These are phyloP conservation scores for Bolboschoenoplectus hybrid DNA, from an alignment of 202 grass and related monocot genomes.

Conservation along the genomic window DNA sequence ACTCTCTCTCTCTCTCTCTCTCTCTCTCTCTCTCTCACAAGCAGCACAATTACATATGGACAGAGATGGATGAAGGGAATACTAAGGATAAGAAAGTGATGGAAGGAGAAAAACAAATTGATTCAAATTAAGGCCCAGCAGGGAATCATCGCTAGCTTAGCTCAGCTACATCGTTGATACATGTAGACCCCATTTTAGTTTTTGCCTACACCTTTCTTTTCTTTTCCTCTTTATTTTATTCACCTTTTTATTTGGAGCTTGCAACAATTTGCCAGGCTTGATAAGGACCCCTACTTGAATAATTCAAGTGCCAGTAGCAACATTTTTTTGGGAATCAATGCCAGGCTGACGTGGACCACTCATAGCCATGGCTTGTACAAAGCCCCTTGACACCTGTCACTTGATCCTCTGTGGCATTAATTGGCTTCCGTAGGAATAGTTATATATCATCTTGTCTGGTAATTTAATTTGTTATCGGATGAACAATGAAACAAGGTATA, in stretches of 20 bases:
- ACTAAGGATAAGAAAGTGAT: slow-evolving; percentile 40
- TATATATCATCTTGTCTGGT: not conserved
- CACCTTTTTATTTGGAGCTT: slow-evolving; percentile 29
- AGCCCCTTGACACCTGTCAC: slow-evolving; percentile 35
- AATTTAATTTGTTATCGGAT: slow-evolving; percentile 23
- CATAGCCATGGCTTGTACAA: not conserved
- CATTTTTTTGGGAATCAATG: slow-evolving; percentile 35
- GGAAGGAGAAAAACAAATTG: slow-evolving; percentile 30
- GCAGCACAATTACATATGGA: slow-evolving; percentile 10
- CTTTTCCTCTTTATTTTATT: not conserved
- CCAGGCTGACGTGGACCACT: slow-evolving; percentile 41
- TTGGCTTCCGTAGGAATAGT: not conserved
- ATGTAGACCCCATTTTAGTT: slow-evolving; percentile 22
- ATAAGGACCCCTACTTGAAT: slow-evolving; percentile 37
- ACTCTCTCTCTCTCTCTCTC: too few relatives aligned
- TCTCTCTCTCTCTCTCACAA: not conserved
- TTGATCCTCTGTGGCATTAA: not conserved
- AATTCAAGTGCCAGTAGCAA: slow-evolving; percentile 35
- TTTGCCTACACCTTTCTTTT: not conserved
- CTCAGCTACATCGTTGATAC: not conserved
- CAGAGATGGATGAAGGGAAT: slow-evolving; percentile 21
- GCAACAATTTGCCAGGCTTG: slow-evolving; percentile 36
- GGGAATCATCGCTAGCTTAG: not conserved
- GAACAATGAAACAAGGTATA: not conserved
- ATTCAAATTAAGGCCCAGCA: not conserved